Conservation (phyloP, 148 eudicot species). For the Pouteria glomerata region DNA sequence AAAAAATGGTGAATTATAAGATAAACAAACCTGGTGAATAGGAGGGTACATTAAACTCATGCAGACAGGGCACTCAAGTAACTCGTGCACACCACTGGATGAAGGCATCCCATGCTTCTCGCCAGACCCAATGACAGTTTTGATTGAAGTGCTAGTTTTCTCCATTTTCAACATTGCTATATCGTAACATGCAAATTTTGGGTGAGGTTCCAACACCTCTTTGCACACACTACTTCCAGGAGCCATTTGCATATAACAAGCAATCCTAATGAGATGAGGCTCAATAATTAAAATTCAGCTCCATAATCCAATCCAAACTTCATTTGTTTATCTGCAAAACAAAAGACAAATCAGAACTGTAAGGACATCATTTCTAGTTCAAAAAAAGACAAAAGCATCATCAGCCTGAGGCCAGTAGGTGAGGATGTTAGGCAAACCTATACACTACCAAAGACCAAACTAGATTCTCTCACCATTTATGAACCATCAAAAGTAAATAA, state of each 20-base stretch:
- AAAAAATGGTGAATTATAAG: not conserved
- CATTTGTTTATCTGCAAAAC: slow-evolving; percentile 1
- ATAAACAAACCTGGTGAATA: slow-evolving; percentile 43
- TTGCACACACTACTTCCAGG: slow-evolving; percentile 28
- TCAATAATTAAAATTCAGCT: not conserved
- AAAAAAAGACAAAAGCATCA: slow-evolving; percentile 6
- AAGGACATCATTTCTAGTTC: not conserved
- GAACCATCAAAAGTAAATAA: not conserved
- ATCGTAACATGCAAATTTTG: slow-evolving; percentile 26
- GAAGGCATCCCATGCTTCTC: slow-evolving; percentile 31
- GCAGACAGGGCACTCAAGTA: slow-evolving; percentile 48
- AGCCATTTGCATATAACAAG: slow-evolving; percentile 27
- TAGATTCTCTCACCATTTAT: slow-evolving; percentile 21
- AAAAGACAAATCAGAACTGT: not conserved
- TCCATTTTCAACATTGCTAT: slow-evolving; percentile 18
- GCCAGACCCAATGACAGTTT: slow-evolving; percentile 11
- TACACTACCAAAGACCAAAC: slow-evolving; percentile 8
- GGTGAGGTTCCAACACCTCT: slow-evolving; percentile 31
- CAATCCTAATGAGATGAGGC: not conserved
- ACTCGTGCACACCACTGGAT: slow-evolving; percentile 34
- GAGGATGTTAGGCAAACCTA: not conserved
- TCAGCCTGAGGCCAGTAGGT: slow-evolving; percentile 11
- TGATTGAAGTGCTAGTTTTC: slow-evolving; percentile 11
- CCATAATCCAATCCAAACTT: not conserved
- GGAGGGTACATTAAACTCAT: slow-evolving; percentile 42